Base-by-base conservation (phyloP, 2,329 filamentous ascomycete genomes). In the Colletotrichum higginsianum region DNA sequence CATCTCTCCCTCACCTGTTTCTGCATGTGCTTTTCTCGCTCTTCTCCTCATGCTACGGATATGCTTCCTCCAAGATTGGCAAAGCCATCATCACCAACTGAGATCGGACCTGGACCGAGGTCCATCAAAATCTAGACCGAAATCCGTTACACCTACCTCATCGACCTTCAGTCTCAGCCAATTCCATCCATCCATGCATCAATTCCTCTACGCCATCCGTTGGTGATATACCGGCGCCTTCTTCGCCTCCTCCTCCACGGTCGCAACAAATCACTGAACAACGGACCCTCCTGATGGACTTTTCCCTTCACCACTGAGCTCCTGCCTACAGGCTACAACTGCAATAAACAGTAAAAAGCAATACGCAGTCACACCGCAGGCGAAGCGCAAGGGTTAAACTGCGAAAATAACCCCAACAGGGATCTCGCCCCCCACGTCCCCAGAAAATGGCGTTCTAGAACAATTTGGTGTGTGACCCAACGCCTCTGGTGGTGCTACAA, bases 371-470 rank as follows among this genome's bases (percentile, higher is more conserved):
- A 35, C 30, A 35, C 30, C 30, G 8, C 30, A 35, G 30, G 8
- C 30, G 30, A 35, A 18, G 47, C 40, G 26, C 52, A 40, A 44
- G 42, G 55, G 15, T 61, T 38, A 50, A 68, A 66, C 60, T 53
- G 61, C 70, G 60, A 72, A 61, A 72, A 66, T 65, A 66, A 65
- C 50, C 55, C 70, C 66, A 65, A 61, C 66, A 72, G 56, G 66
- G 66, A 56, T 72, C 40, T 40, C 49, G 70, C 70, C 66, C 30
- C 70, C 70, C 70, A 72, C 70, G 66, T 70, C 66, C 60, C 70
- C 60, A 66, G 70, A 70, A 65, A 69, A 72, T 44, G 66, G 70
- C 38, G 60, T 72, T 72, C 70, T 72, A 72, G 70, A 72, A 72
- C 66, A 66, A 72, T 49, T 71, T 61, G 70, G 53, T 68, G 49